These are phyloP conservation scores for Fusarium miscanthi DNA, from an alignment of 2,329 filamentous ascomycete species.

Conservation along the genomic window DNA sequence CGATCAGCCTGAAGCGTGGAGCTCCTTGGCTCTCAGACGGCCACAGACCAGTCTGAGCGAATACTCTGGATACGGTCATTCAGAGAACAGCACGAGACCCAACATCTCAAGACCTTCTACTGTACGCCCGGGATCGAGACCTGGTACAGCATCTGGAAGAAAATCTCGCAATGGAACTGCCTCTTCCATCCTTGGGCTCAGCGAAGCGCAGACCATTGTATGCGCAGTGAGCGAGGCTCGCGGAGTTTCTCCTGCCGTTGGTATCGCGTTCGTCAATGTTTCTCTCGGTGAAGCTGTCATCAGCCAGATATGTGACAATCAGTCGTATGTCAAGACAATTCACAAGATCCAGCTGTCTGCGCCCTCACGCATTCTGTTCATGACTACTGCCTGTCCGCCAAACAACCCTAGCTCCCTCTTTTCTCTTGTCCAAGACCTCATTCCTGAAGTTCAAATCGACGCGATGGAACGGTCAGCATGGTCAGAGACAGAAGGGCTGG, in stretches of 20 bases:
- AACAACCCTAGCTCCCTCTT: constrained; percentile 79
- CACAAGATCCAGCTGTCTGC: constrained; percentile 87
- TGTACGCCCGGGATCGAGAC: constrained; percentile 40
- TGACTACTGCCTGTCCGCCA: constrained; percentile 73
- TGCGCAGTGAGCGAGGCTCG: constrained; percentile 90
- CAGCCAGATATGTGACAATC: constrained; percentile 92
- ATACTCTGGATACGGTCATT: constrained; percentile 22
- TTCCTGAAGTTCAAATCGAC: constrained; percentile 47
- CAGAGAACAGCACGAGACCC: constrained; percentile 25
- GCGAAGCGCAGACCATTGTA: constrained; percentile 76
- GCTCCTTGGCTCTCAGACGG: neutral
- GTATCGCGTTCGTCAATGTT: constrained; percentile 87
- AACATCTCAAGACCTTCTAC: constrained; percentile 37
- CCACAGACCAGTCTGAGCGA: constrained; percentile 15
- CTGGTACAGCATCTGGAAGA: constrained; percentile 58
- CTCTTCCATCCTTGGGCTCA: constrained; percentile 56
- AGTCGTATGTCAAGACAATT: constrained; percentile 88
- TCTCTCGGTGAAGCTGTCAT: constrained; percentile 85
- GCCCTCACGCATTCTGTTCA: constrained; percentile 83
- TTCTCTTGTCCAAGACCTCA: constrained; percentile 74
- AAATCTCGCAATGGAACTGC: constrained; percentile 55
- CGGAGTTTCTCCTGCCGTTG: constrained; percentile 86
- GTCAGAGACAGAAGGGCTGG: constrained; percentile 81
- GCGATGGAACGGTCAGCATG: constrained; percentile 82
- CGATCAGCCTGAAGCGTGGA: neutral